Evolutionary conservation across 2,329 filamentous ascomycete species (phyloP).

Genomic region (Simplicillium aogashimaense): DNA sequence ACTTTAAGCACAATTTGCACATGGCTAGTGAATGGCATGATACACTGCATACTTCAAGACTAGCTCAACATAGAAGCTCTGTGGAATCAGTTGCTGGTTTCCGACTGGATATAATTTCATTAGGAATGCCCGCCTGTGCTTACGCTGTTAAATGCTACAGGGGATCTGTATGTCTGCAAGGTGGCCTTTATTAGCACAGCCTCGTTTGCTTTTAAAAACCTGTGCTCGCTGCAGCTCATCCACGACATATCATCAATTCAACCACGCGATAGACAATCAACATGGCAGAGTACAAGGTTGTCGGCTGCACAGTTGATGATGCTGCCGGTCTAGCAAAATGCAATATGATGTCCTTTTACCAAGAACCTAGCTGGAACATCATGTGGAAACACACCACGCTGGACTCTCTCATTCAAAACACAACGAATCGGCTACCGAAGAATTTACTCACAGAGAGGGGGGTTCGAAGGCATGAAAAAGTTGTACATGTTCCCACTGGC

Average conservation of each 20-base stretch:
- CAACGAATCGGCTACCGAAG: constrained; percentile 8
- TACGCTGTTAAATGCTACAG: background rate
- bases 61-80: too few species aligned
- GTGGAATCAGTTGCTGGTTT: too few species aligned
- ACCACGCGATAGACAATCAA: background rate
- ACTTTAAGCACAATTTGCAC: too few species aligned
- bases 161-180: background rate
- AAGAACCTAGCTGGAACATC: constrained; percentile 12
- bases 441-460: constrained; percentile 9
- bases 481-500: constrained; percentile 9
- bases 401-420: constrained; percentile 8
- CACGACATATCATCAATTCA: background rate
- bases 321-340: constrained; percentile 7
- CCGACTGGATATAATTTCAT: too few species aligned
- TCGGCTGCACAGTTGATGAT: constrained; percentile 3
- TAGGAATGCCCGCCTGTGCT: background rate
- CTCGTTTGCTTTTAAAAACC: background rate
- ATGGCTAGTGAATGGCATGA: too few species aligned
- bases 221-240: background rate
- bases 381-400: constrained; percentile 5
- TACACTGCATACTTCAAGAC: too few species aligned
- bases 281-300: constrained; percentile 1
- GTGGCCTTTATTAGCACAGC: background rate
- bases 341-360: constrained; percentile 11
- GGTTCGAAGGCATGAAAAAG: constrained; percentile 11